phyloP scores from a whole-genome alignment of 2,329 filamentous ascomycete genomes.

The Colletotrichum sp. region DNA sequence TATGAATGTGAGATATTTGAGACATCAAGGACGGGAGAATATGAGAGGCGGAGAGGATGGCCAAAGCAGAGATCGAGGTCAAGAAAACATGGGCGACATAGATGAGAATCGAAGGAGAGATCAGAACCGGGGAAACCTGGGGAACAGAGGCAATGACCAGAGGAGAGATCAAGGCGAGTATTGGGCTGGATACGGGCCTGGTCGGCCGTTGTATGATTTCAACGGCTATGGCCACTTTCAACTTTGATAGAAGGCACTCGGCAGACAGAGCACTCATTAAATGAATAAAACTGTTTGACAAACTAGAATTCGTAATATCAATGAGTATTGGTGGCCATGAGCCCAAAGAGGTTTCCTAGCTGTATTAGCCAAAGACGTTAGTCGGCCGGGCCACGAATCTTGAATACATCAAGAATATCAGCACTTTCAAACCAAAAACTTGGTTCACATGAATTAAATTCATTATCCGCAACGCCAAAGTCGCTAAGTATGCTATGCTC shows the following conservation, averaged over 20 bases:
- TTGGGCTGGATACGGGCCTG: background rate
- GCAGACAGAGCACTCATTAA: background rate
- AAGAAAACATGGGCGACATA: background rate
- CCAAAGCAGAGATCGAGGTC: background rate
- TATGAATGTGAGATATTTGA: background rate
- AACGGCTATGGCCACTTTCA: background rate
- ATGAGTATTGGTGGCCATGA: too few relatives aligned
- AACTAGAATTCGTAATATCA: background rate
- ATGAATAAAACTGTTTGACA: background rate
- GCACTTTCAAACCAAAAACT: background rate
- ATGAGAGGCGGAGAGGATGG: background rate
- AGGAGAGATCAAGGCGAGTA: background rate
- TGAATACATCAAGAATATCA: too few relatives aligned
- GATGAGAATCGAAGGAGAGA: background rate
- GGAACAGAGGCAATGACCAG: background rate
- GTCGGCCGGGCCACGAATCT: too few relatives aligned
- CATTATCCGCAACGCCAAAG: background rate
- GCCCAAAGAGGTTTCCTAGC: too few relatives aligned
- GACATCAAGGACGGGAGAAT: background rate
- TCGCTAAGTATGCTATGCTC: background rate
- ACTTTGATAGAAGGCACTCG: accelerated
- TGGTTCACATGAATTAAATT: background rate
- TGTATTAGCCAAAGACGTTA: too few relatives aligned
- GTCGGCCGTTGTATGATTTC: background rate
- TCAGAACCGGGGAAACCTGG: background rate